Evolutionary conservation across 1,139 yeast genomes (phyloP), one percentile per base, ranked within the genome.

Genomic region (Taiozyma onychis): DNA sequence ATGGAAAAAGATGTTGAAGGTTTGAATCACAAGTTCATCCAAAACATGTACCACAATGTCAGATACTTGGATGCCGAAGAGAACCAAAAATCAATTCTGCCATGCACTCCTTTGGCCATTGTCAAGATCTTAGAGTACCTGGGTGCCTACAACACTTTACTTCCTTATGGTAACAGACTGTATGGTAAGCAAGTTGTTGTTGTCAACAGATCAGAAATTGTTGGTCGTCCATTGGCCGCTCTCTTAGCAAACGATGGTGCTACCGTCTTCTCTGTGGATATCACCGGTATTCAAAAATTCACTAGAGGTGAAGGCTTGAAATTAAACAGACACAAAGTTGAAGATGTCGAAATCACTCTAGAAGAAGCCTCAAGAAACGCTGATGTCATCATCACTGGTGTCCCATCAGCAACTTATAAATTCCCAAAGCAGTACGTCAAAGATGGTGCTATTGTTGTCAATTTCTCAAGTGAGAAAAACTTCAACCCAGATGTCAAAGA

Each of bases 161-260:
- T 93, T 51, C 88, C 87, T 39, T 87, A 89, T 62, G 99, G 99
- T 8, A 90, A 93, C 72, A 77, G 97, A 53, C 75, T 93, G 27
- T 93, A 89, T 62, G 99, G 99, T 44, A 91, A 90, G 67, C 91
- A 93, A 49, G 77, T 93, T 51, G 83, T 95, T 49, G 83, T 93
- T 47, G 93, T 93, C 47, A 93, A 93, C 71, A 78, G 99, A 61
- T 86, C 96, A 11, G 99, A 93, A 68, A 91, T 93, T 60, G 99
- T 93, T 22, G 99, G 99, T 7, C 81, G 99, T 58, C 99, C 99
- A 1, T 74, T 93, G 55, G 99, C 99, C 34, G 98, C 99, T 0
- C 71, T 93, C 43, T 73, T 95, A 57, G 99, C 99, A 27, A 93
- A 93, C 62, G 99, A 93, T 64, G 99, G 99, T 55, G 99, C 99